Evolutionary conservation across 306 rosid species (phyloP).

Genomic region (Rosa multiflora): DNA sequence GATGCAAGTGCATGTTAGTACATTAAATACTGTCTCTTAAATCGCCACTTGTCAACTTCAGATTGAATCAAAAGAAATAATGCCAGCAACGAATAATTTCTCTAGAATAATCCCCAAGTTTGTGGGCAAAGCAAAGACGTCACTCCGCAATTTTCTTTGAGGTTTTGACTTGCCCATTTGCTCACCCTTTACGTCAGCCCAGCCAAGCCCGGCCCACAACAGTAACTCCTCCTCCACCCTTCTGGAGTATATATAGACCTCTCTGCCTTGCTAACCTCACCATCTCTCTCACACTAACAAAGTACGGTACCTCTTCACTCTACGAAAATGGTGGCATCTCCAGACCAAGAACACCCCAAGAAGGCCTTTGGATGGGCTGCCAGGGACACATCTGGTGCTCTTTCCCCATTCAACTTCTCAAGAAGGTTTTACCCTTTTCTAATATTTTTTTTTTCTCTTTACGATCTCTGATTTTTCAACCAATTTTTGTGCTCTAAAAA

Average conservation of each 20-base stretch:
- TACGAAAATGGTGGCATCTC: neutral
- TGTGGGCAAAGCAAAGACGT: neutral
- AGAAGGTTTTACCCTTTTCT: slow-evolving; percentile 20
- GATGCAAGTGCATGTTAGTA: no score
- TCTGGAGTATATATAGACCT: neutral
- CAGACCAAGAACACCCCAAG: slow-evolving; percentile 21
- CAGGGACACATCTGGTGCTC: slow-evolving; percentile 25
- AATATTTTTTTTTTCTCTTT: no score
- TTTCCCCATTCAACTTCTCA: slow-evolving; percentile 36
- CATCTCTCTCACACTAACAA: neutral
- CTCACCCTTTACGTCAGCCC: neutral
- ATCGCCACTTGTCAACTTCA: no score
- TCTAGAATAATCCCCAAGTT: neutral
- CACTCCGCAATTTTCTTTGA: no score
- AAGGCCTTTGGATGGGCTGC: slow-evolving; percentile 39
- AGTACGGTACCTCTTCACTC: neutral
- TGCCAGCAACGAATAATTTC: neutral
- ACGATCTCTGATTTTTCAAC: neutral
- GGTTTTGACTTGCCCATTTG: neutral
- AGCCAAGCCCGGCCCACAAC: neutral
- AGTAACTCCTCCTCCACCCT: neutral
- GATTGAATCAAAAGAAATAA: no score
- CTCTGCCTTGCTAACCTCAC: neutral
- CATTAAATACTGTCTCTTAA: no score
- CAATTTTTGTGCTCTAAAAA: neutral